phyloP scores from a whole-genome alignment of 2,329 filamentous ascomycete genomes.

The Leptodontidium sp. region DNA sequence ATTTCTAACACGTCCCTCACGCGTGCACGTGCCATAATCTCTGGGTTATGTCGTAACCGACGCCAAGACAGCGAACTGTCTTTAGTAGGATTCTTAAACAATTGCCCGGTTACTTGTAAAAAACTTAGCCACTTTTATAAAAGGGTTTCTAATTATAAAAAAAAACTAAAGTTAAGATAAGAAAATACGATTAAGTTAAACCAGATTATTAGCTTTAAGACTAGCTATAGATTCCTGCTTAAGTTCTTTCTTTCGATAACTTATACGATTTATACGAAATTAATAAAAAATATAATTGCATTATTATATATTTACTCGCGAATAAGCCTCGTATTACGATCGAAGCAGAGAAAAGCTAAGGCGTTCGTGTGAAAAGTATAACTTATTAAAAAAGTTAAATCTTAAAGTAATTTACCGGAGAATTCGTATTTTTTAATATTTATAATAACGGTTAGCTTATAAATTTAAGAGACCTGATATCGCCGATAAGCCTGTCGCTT shows the following conservation, averaged over 20 bases:
- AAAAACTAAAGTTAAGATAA: neutral
- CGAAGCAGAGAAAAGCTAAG: neutral
- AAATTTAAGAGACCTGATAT: neutral
- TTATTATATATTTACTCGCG: too few species aligned
- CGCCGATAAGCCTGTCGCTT: neutral
- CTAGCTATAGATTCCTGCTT: neutral
- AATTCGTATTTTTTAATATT: neutral
- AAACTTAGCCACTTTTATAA: constrained; percentile 5
- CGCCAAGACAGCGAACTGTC: too few species aligned
- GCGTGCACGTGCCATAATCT: too few species aligned
- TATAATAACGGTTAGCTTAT: neutral
- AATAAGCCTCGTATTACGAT: neutral
- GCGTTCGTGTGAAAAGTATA: neutral
- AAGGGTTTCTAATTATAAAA: neutral
- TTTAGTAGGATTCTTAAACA: neutral
- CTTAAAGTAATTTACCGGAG: neutral
- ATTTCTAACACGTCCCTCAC: too few species aligned
- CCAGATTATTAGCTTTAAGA: neutral
- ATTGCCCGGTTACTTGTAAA: constrained; percentile 4
- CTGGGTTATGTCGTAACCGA: too few species aligned
- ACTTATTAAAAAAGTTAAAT: neutral
- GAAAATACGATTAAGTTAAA: neutral
- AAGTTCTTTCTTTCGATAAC: neutral
- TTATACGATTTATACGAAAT: too few species aligned
- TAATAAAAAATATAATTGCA: too few species aligned